phyloP scores from a whole-genome alignment of 1,284 basidiomycete species.

The Jaminaea rosea region DNA sequence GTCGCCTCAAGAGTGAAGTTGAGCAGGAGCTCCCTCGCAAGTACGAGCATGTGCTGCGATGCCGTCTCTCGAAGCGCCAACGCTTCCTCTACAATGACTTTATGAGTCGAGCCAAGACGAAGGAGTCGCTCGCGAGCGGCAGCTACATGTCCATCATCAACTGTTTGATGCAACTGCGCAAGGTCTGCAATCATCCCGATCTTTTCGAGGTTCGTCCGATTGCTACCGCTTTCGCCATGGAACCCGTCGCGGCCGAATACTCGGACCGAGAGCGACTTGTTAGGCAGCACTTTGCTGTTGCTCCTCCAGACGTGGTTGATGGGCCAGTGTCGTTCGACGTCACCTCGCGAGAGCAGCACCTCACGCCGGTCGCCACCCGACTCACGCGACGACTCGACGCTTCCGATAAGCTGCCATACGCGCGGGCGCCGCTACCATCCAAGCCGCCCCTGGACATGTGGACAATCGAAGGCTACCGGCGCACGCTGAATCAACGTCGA shows the following conservation, averaged over 20 bases:
- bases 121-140: constrained; percentile 74
- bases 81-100: constrained; percentile 97
- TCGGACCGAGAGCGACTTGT: constrained; percentile 52
- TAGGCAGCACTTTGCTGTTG: too few species aligned
- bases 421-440: constrained; percentile 56
- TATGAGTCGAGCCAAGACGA: constrained; percentile 83
- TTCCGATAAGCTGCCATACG: constrained; percentile 59
- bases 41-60: constrained; percentile 84
- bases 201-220: constrained; percentile 91
- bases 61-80: constrained; percentile 85
- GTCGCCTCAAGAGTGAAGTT: constrained; percentile 87
- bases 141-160: constrained; percentile 77
- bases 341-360: constrained; percentile 51
- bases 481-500: constrained; percentile 56
- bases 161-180: constrained; percentile 81
- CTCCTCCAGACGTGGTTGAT: constrained; percentile 61
- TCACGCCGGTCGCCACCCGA: constrained; percentile 54
- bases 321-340: constrained; percentile 52
- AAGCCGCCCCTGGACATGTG: constrained; percentile 59
- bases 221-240: constrained; percentile 82
- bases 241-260: constrained; percentile 67
- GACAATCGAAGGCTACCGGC: constrained; percentile 64
- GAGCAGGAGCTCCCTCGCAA: constrained; percentile 93
- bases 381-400: constrained; percentile 63
- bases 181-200: constrained; percentile 80